Percentiles rank a stretch among this genome's conserved stretches.
Conservation (phyloP, 441 rosid genomes). For the Croton laevigatus region DNA sequence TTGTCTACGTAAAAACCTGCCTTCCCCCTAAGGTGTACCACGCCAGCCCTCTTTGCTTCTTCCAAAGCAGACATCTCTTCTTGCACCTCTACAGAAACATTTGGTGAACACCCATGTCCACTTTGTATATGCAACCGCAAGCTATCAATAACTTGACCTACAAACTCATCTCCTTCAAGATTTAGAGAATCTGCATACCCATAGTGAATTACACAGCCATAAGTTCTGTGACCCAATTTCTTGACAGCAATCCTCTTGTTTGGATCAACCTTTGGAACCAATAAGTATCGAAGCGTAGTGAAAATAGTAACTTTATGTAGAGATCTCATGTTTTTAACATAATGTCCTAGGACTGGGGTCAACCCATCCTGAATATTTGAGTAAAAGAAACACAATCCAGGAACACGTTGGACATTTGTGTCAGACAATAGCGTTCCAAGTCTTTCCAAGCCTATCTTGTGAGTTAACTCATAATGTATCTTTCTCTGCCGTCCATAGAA, state of each 20-base stretch:
- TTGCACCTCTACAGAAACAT: slow-evolving; percentile 21
- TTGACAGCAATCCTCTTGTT: slow-evolving; percentile 41
- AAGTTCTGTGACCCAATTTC: slow-evolving; percentile 37
- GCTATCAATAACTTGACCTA: slow-evolving; percentile 42
- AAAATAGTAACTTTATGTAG: slow-evolving; percentile 59
- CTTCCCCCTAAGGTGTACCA: slow-evolving; percentile 58
- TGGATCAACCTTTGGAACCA: slow-evolving; percentile 57
- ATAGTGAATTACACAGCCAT: slow-evolving; percentile 52
- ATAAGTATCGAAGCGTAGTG: slow-evolving; percentile 44
- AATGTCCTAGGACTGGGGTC: slow-evolving; percentile 62
- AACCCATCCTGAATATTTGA: slow-evolving; percentile 59
- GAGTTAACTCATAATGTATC: slow-evolving; percentile 53
- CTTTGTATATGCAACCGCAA: slow-evolving; percentile 33
- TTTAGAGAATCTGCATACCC: slow-evolving; percentile 57
- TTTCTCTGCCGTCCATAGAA: slow-evolving; percentile 68
- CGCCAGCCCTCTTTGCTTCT: slow-evolving; percentile 44
- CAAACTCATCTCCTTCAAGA: slow-evolving; percentile 52
- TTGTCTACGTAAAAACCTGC: slow-evolving; percentile 46
- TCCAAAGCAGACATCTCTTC: slow-evolving; percentile 40
- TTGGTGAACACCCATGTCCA: neutral
- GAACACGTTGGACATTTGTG: slow-evolving; percentile 53
- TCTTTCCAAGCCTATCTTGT: slow-evolving; percentile 43
- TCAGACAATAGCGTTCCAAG: slow-evolving; percentile 39
- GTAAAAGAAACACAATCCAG: slow-evolving; percentile 68
- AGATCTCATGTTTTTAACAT: slow-evolving; percentile 57